These are phyloP conservation scores for Eucalyptus coolabah DNA, from an alignment of 345 rosid genomes.

Conservation along the genomic window DNA sequence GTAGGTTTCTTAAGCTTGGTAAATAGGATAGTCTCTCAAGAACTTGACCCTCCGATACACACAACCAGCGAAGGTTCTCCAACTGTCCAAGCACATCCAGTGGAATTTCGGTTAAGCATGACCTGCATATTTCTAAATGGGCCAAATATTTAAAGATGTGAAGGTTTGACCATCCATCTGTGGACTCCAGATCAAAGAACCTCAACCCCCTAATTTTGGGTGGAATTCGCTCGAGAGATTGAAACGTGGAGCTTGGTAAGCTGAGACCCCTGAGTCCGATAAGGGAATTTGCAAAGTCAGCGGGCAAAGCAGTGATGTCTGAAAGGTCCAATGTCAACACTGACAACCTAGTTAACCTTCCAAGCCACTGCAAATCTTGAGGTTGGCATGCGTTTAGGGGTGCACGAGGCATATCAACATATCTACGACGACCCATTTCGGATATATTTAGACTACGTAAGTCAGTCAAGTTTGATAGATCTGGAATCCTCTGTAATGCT, in stretches of 20 bases:
- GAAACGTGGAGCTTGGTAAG: background rate
- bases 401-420: background rate
- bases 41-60: background rate
- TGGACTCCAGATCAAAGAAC: background rate
- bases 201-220: background rate
- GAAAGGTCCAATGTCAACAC: background rate
- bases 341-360: background rate
- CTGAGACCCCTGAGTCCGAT: background rate
- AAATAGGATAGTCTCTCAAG: background rate
- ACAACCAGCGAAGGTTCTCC: background rate
- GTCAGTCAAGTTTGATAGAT: background rate
- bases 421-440: no score
- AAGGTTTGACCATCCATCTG: background rate
- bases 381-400: background rate
- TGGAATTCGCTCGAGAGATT: background rate
- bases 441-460: background rate
- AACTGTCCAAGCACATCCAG: background rate
- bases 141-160: background rate
- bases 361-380: background rate
- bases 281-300: background rate
- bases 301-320: background rate
- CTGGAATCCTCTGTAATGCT: background rate
- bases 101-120: background rate
- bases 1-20: background rate
- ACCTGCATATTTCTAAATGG: background rate